These are phyloP conservation scores for Eucommia ulmoides DNA, from an alignment of 257 asterid genomes.

Conservation along the genomic window DNA sequence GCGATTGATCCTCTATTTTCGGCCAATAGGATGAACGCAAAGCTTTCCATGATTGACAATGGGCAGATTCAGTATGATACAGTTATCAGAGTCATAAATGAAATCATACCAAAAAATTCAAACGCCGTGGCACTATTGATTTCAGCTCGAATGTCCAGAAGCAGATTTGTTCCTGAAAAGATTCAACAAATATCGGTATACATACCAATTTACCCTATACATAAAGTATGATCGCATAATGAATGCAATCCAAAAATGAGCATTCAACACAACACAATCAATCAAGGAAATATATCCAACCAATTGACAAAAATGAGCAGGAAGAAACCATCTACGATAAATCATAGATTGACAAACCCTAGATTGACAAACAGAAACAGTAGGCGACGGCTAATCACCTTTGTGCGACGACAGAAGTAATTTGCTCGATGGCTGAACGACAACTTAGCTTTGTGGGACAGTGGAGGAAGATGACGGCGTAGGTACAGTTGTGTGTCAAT, in stretches of 20 bases:
- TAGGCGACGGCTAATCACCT: no score
- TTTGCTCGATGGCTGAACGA: no score
- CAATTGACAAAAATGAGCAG: neutral
- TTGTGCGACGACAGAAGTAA: no score
- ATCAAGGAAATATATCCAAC: neutral
- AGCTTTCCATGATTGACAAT: no score
- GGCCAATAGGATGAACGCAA: neutral
- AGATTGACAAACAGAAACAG: no score
- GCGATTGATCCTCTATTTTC: neutral
- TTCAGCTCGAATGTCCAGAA: neutral
- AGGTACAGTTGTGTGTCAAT: no score
- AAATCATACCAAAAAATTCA: constrained; percentile 74
- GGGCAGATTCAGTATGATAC: no score
- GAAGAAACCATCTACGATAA: neutral
- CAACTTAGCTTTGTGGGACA: no score
- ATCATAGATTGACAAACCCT: no score
- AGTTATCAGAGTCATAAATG: neutral
- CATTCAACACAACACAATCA: neutral
- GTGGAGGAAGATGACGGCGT: no score
- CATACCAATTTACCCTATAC: neutral
- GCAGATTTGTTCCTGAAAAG: neutral
- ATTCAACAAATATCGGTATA: neutral
- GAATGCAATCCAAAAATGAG: no score
- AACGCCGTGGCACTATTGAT: constrained; percentile 77
- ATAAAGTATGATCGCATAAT: no score